Conservation (phyloP, 1,284 basidiomycete species). For the Leccinum colubrinum region DNA sequence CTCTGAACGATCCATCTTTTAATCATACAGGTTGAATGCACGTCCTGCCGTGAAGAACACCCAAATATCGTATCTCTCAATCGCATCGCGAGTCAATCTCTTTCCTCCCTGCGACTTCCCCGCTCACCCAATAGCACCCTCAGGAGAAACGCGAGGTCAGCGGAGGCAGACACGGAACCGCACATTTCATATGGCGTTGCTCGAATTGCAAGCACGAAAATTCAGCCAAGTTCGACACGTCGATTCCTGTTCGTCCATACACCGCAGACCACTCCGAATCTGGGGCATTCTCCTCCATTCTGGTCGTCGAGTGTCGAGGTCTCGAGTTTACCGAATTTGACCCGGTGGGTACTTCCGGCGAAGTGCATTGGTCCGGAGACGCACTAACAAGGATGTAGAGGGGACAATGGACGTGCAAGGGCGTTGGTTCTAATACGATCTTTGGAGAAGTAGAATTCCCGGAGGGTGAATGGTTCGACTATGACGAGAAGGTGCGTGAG, state of each 20-base stretch:
- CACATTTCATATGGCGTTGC: slow-evolving; percentile 80
- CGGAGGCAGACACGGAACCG: slow-evolving; percentile 61
- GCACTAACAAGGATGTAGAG: slow-evolving; percentile 9
- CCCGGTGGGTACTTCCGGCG: slow-evolving; percentile 44
- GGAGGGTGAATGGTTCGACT: slow-evolving; percentile 75
- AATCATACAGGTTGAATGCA: slow-evolving; percentile 67
- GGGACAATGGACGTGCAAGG: slow-evolving; percentile 74
- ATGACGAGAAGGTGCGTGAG: slow-evolving; percentile 70
- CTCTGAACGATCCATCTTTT: neutral
- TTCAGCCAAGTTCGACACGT: slow-evolving; percentile 72
- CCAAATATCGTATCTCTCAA: slow-evolving; percentile 70
- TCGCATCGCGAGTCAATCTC: slow-evolving; percentile 46
- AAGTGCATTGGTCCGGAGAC: neutral
- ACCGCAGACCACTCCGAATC: slow-evolving; percentile 43
- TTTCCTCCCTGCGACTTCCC: neutral
- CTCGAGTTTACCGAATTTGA: slow-evolving; percentile 75
- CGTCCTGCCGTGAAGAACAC: slow-evolving; percentile 71
- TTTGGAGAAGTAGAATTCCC: slow-evolving; percentile 65
- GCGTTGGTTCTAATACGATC: slow-evolving; percentile 46
- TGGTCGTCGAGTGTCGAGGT: slow-evolving; percentile 74
- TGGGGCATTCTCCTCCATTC: slow-evolving; percentile 56
- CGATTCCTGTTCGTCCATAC: slow-evolving; percentile 54
- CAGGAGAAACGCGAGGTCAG: slow-evolving; percentile 64
- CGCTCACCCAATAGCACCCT: slow-evolving; percentile 2
- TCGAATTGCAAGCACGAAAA: slow-evolving; percentile 74